Conservation (phyloP, 768 basidiomycete genomes). For the Nidularia pulvinata region DNA sequence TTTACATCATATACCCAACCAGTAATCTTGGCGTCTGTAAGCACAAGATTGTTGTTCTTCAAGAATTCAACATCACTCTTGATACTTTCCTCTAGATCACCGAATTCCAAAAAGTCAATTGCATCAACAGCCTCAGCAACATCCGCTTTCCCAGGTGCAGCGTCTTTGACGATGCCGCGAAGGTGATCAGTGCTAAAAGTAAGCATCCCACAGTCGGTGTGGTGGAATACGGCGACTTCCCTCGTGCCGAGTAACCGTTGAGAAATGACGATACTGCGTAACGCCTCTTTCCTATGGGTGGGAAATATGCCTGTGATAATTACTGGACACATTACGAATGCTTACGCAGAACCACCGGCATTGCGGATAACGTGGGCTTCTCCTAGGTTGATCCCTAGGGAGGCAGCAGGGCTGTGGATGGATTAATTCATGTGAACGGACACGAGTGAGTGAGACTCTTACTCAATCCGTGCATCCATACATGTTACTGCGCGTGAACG, state of each 20-base stretch:
- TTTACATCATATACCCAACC: conserved; percentile 72
- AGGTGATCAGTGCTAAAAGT: conserved; percentile 55
- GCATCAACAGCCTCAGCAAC: conserved; percentile 29
- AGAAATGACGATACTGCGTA: conserved; percentile 69
- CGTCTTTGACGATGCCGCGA: conserved; percentile 46
- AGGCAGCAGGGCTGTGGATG: conserved; percentile 45
- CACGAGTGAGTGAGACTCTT: conserved; percentile 9
- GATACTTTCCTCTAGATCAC: conserved; percentile 48
- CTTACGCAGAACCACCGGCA: conserved; percentile 67
- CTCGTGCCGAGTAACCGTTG: conserved; percentile 72
- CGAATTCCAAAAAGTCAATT: conserved; percentile 59
- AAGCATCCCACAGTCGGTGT: conserved; percentile 76
- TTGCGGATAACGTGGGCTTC: conserved; percentile 77
- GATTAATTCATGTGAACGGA: conserved; percentile 1
- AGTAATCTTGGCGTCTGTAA: conserved; percentile 51
- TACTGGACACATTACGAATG: conserved; percentile 4
- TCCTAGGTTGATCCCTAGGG: conserved; percentile 63
- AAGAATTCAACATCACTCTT: conserved; percentile 59
- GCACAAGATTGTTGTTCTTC: conserved; percentile 52
- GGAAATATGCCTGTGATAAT: background rate
- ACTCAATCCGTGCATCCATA: conserved; percentile 80
- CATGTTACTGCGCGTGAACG: conserved; percentile 46
- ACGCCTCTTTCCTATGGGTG: conserved; percentile 50
- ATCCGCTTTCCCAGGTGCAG: conserved; percentile 28
- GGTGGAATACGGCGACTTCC: conserved; percentile 69